These are phyloP conservation scores for Geranomyces variabilis DNA, from an alignment of 192 early-diverging fungal species.

Conservation along the genomic window DNA sequence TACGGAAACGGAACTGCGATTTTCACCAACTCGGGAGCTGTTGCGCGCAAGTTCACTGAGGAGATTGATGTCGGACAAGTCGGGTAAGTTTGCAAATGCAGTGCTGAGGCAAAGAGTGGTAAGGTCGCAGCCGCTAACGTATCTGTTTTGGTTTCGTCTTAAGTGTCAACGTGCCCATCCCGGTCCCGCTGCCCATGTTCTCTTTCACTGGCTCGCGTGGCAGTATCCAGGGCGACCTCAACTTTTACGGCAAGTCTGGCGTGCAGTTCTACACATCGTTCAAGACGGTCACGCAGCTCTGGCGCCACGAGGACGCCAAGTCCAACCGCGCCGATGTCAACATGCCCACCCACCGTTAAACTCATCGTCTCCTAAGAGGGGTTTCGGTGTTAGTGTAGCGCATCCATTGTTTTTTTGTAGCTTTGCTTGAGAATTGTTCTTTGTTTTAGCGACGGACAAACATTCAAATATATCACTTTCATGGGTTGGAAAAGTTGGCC, in stretches of 20 bases:
- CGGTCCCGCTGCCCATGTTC: constrained; percentile 97
- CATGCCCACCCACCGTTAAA: constrained; percentile 77
- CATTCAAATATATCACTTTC: no score
- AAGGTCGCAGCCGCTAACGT: no score
- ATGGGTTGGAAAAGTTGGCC: no score
- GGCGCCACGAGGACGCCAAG: constrained; percentile 84
- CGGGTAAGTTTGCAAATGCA: constrained; percentile 41
- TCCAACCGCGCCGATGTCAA: constrained; percentile 70
- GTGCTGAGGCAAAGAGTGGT: no score
- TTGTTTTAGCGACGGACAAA: no score
- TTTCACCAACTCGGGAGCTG: constrained; percentile 89
- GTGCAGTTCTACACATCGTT: constrained; percentile 85
- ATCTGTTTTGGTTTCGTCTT: not conserved
- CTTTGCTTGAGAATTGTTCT: no score
- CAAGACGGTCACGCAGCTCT: constrained; percentile 95
- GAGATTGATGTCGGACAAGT: constrained; percentile 94
- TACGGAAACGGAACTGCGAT: constrained; percentile 75
- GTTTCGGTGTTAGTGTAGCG: no score
- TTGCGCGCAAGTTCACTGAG: constrained; percentile 82
- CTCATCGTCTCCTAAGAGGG: no score
- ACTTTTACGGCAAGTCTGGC: constrained; percentile 78
- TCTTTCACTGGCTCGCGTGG: constrained; percentile 91
- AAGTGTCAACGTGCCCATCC: constrained; percentile 82
- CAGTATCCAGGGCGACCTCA: constrained; percentile 90
- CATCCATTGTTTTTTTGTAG: no score